Conservation (phyloP, 768 basidiomycete species). For the Mycena galopus region DNA sequence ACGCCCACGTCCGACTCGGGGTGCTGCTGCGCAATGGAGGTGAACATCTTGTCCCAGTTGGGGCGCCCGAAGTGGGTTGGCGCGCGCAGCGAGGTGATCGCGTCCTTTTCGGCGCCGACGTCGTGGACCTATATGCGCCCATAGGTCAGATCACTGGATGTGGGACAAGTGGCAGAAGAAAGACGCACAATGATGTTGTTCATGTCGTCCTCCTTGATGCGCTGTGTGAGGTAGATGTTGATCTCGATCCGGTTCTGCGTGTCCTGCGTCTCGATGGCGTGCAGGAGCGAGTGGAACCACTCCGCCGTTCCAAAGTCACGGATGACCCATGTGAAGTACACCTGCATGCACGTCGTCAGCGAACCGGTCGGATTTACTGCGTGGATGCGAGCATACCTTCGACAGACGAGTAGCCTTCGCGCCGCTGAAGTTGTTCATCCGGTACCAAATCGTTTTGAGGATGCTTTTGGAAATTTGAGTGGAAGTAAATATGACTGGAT, state of each 20-base stretch:
- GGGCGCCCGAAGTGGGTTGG: slow-evolving; percentile 95
- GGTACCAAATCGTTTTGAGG: slow-evolving; percentile 94
- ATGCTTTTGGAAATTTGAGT: slow-evolving; percentile 59
- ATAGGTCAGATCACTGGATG: neutral
- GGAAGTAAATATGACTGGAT: neutral
- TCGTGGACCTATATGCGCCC: slow-evolving; percentile 73
- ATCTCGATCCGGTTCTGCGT: slow-evolving; percentile 90
- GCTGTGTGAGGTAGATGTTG: slow-evolving; percentile 93
- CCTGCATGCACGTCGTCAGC: slow-evolving; percentile 49
- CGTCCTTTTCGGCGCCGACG: slow-evolving; percentile 93
- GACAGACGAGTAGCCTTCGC: slow-evolving; percentile 86
- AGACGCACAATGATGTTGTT: slow-evolving; percentile 86
- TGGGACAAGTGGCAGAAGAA: neutral
- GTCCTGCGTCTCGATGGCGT: slow-evolving; percentile 95
- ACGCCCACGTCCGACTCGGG: slow-evolving; percentile 93
- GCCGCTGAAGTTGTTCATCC: slow-evolving; percentile 88
- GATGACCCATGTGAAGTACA: slow-evolving; percentile 97
- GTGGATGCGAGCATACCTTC: slow-evolving; percentile 66
- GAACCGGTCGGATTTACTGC: neutral
- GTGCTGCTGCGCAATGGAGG: slow-evolving; percentile 84
- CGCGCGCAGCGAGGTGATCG: slow-evolving; percentile 89
- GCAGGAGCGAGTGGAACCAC: slow-evolving; percentile 95
- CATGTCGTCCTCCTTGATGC: slow-evolving; percentile 93
- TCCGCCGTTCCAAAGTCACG: slow-evolving; percentile 92
- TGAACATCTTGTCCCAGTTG: slow-evolving; percentile 85